Evolutionary conservation across 2,329 filamentous ascomycete species (phyloP).

Genomic region (Lecanicillium sp.): DNA sequence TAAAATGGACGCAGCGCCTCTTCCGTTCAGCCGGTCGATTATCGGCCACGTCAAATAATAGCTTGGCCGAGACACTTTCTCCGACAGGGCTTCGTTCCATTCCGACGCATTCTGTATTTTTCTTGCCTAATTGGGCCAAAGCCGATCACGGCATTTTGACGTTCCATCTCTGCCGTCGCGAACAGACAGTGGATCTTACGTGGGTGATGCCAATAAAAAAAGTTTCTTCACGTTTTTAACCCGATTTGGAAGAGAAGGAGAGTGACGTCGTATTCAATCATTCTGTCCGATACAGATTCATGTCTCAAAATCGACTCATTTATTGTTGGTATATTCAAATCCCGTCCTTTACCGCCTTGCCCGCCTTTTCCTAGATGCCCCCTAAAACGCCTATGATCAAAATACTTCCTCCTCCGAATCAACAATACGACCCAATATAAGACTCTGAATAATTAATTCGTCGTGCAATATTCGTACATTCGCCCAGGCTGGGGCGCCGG

Average conservation of each 20-base stretch:
- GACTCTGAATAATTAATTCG: slow-evolving; percentile 85
- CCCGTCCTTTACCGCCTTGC: background rate
- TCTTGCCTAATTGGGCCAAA: too few species aligned
- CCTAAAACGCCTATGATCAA: slow-evolving; percentile 7
- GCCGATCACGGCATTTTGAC: too few species aligned
- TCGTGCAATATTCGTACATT: slow-evolving; percentile 66
- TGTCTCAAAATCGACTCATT: background rate
- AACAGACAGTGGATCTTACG: too few species aligned
- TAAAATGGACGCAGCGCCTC: background rate
- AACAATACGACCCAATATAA: slow-evolving; percentile 77
- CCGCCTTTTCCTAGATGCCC: background rate
- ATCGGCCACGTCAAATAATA: too few species aligned
- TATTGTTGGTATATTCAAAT: slow-evolving; percentile 1
- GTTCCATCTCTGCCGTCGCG: too few species aligned
- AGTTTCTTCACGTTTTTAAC: too few species aligned
- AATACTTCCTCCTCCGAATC: slow-evolving; percentile 46
- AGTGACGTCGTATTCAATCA: background rate
- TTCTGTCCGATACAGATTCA: background rate
- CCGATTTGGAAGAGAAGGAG: too few species aligned
- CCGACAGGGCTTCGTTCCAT: too few species aligned
- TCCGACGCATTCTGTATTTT: too few species aligned
- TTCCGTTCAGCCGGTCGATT: too few species aligned
- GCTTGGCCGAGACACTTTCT: too few species aligned
- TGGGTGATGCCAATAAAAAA: too few species aligned
- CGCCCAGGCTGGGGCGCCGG: slow-evolving; percentile 20